Base-by-base conservation (phyloP, 2,329 filamentous ascomycete species). In the Fusarium fracticaudum region DNA sequence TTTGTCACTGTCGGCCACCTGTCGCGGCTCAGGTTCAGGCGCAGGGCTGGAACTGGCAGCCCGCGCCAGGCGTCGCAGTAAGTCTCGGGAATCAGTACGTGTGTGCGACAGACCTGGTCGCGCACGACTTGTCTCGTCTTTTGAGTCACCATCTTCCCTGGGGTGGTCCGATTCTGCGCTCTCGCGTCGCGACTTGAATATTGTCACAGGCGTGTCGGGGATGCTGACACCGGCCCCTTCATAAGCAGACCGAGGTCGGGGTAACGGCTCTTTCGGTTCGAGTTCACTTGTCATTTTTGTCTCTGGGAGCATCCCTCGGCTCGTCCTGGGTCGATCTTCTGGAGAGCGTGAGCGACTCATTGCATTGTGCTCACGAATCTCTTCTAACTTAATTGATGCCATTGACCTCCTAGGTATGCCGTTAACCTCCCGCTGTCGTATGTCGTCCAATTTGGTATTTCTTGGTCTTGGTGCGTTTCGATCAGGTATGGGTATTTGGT, bases 321-420 rank as follows among this genome's bases (percentile, higher is more conserved):
- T 81, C 8, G 79, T 74, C 45, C 73, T 80, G 14, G 80, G 82
- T 51, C 76, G 78, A 18, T 76, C 64, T 54, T 83, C 85, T 20
- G 86, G 85, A 2, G 85, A 87, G 12, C 83, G 78, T 15, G 85
- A 85, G 55, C 83, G 80, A 13, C 84, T 83, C 71, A 83, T 81
- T 41, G 85, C 84, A 75, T 90, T 88, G 64, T 80, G 83, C 61
- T 88, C 86, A 44, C 85, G 83, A 62, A 89, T 89, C 77, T 89
- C 88, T 40, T 86, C 87, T 6, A 90, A 79, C 38, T 84, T 83
- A 60, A 86, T 85, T 12, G 84, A 83, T n/a, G 88, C 85, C 22
- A 88, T 78, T 4, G 85, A 84, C 59, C 85, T 83, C 63, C 80
- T 86, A 10, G 88, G 86, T 33, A 86, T 74, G 6, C 83, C 83